Conservation (phyloP, 345 rosid genomes). For the Bruguiera gymnorhiza region DNA sequence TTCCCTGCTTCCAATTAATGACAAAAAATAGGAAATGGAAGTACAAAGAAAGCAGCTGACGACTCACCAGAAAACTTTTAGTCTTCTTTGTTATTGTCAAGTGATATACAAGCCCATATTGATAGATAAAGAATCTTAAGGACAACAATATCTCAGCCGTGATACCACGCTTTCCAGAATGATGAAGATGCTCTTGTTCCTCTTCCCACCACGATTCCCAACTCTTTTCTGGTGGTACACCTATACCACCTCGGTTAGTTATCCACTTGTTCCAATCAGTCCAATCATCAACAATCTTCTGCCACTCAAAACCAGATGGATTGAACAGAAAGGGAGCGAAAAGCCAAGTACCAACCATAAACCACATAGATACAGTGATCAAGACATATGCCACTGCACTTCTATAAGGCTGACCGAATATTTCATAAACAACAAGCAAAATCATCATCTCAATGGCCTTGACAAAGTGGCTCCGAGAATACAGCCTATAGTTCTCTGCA, state of each 20-base stretch:
- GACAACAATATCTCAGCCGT: conserved; percentile 82
- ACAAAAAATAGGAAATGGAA: not conserved
- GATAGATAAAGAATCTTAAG: conserved; percentile 84
- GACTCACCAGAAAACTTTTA: conserved; percentile 66
- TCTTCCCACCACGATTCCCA: conserved; percentile 99
- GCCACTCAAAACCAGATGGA: conserved; percentile 99
- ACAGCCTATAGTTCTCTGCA: conserved; percentile 96
- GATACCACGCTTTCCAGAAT: conserved; percentile 94
- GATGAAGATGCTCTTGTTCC: conserved; percentile 88
- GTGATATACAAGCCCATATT: conserved; percentile 95
- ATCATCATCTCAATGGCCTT: conserved; percentile 97
- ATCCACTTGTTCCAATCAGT: conserved; percentile 99
- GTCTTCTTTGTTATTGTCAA: conserved; percentile 48
- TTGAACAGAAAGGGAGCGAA: conserved; percentile 98
- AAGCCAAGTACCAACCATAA: conserved; percentile 99
- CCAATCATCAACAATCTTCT: conserved; percentile 99
- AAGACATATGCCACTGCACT: conserved; percentile 79
- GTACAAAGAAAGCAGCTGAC: conserved; percentile 3
- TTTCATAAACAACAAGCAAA: conserved; percentile 80
- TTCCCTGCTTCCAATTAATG: not conserved
- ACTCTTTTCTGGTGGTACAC: conserved; percentile 94
- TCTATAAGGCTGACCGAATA: conserved; percentile 82
- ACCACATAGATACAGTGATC: conserved; percentile 96
- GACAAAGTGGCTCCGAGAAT: conserved; percentile 97
- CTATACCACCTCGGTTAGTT: conserved; percentile 87